Base-by-base conservation (phyloP, 2,329 filamentous ascomycete species). In the Colletotrichum magnum region DNA sequence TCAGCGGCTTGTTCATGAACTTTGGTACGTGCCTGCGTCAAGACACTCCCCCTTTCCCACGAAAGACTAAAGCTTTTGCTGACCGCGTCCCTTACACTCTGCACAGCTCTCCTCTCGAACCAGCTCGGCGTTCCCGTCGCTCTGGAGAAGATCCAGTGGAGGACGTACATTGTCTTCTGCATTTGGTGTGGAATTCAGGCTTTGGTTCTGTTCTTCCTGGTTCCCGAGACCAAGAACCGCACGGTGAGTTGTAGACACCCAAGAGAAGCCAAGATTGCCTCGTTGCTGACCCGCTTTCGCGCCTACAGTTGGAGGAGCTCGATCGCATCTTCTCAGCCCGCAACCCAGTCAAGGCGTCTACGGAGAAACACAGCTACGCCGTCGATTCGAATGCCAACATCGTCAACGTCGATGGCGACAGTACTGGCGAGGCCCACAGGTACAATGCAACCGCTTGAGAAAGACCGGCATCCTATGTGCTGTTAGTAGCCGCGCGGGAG, bases 121-220 rank as follows among this genome's bases (percentile, higher is more conserved):
- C 81, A 85, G 75, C 84, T 83, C 64, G 83, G 78, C 59, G 82
- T 81, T 50, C 84, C 84, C 0, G 82, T 87, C 2, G 80, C 84
- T 2, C 78, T 88, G 47, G 78, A 83, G 28, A 80, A 83, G 58
- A 88, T 89, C 56, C 81, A 79, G 0, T 89, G 85, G 86, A 82
- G 83, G 70, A 86, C 85, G 0, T 88, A 88, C 73, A 87, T 89
- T 61, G 77, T 86, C 36, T 87, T 88, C 72, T 82, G 79, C 15
- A 59, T 80, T 48, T 85, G 83, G 83, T 81, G 80, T 70, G 77
- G 78, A 5, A 73, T 83, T 61, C 81, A 84, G 72, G 72, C 80
- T 4, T 18, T 70, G 12, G 74, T 83, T 4, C 81, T 87, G 2
- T 88, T 83, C 74, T 82, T 87, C 70, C 78, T 87, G 12, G 82